Evolutionary conservation across 352 stramenopile genomes (phyloP).

Genomic region (Phytophthora quininea): DNA sequence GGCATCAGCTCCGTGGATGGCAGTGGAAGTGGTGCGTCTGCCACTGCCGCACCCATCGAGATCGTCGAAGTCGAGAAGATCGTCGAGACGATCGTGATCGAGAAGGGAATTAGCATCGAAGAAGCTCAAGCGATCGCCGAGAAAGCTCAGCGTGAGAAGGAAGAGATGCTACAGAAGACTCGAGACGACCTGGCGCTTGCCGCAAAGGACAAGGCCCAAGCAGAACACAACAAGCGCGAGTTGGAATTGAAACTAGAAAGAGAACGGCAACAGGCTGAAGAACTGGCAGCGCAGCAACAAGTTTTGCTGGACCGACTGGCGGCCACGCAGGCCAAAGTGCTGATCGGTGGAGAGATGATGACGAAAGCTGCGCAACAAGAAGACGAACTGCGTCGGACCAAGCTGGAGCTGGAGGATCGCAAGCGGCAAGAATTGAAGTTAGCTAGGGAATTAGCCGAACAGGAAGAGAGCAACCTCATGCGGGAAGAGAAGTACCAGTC

Average conservation of each 20-base stretch:
- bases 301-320: constrained; percentile 88
- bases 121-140: constrained; percentile 74
- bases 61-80: constrained; percentile 87
- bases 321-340: constrained; percentile 91
- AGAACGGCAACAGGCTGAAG: constrained; percentile 79
- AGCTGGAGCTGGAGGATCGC: constrained; percentile 93
- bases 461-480: constrained; percentile 94
- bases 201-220: constrained; percentile 83
- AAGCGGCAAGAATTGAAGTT: constrained; percentile 86
- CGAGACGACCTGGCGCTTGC: constrained; percentile 71
- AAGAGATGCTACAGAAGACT: constrained; percentile 72
- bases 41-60: constrained; percentile 9
- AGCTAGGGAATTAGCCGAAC: constrained; percentile 92
- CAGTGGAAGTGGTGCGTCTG: constrained; percentile 3
- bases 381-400: constrained; percentile 91
- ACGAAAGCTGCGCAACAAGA: constrained; percentile 95
- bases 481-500: constrained; percentile 92
- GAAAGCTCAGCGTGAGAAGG: constrained; percentile 77
- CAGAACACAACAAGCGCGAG: constrained; percentile 89
- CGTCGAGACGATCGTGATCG: constrained; percentile 83
- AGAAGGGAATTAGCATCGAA: constrained; percentile 84
- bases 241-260: constrained; percentile 85
- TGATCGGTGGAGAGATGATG: constrained; percentile 93
- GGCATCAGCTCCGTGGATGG: constrained; percentile 13
- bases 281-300: constrained; percentile 76